Conservation (phyloP, 495 filamentous ascomycete genomes). For the Tuber microsphaerosporum region DNA sequence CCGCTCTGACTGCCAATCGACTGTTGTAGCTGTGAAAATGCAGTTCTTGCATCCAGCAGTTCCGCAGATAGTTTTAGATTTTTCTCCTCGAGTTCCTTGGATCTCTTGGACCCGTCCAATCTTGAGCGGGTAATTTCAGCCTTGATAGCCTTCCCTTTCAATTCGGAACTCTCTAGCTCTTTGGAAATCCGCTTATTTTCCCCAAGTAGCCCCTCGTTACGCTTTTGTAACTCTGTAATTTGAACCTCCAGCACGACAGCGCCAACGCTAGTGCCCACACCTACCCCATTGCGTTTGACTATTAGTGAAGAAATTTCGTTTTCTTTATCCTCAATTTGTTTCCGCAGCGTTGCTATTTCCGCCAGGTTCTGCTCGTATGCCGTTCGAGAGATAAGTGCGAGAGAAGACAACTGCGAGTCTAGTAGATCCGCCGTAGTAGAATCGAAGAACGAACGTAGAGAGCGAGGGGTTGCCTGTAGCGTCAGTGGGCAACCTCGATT, state of each 20-base stretch:
- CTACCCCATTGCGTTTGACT: constrained; percentile 16
- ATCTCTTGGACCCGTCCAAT: constrained; percentile 22
- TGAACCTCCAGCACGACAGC: constrained; percentile 19
- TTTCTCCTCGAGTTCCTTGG: constrained; percentile 16
- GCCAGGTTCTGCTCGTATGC: constrained; percentile 20
- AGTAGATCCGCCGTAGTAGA: constrained; percentile 34
- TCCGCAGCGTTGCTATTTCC: constrained; percentile 21
- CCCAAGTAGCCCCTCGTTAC: constrained; percentile 23
- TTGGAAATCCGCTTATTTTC: constrained; percentile 22
- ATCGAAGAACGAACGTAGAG: constrained; percentile 38
- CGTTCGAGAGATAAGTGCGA: constrained; percentile 32
- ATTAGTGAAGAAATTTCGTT: constrained; percentile 21
- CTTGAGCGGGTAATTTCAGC: constrained; percentile 20
- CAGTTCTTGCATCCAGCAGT: constrained; percentile 11
- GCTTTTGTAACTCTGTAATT: constrained; percentile 19
- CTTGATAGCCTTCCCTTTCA: constrained; percentile 24
- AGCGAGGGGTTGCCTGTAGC: constrained; percentile 36
- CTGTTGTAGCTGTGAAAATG: constrained; percentile 19
- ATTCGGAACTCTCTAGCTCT: constrained; percentile 24
- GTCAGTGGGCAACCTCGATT: constrained; percentile 25
- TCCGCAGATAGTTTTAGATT: constrained; percentile 9
- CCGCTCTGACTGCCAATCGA: constrained; percentile 12
- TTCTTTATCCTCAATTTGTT: constrained; percentile 29
- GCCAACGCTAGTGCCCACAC: neutral
- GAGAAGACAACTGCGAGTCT: constrained; percentile 31